These are phyloP conservation scores for Fusarium nelsonii DNA, from an alignment of 2,329 filamentous ascomycete species.

Conservation along the genomic window DNA sequence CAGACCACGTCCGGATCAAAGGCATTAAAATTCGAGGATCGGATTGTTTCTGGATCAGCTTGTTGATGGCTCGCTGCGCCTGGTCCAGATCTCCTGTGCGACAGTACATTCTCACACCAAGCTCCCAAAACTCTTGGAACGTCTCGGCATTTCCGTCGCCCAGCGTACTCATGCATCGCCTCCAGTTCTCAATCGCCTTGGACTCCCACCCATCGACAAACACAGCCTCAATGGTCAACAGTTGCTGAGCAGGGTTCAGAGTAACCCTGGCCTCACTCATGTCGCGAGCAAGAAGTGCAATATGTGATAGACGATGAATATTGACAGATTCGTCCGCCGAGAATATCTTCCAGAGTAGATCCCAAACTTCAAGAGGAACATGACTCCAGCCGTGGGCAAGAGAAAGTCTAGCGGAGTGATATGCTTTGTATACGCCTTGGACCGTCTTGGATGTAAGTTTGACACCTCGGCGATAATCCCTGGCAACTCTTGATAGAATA, in stretches of 20 bases:
- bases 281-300: conserved; percentile 73
- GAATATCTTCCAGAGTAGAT: conserved; percentile 74
- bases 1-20: conserved; percentile 76
- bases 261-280: conserved; percentile 70
- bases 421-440: conserved; percentile 62
- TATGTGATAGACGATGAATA: conserved; percentile 69
- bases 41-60: conserved; percentile 62
- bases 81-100: conserved; percentile 68
- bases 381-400: conserved; percentile 62
- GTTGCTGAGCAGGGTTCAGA: conserved; percentile 68
- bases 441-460: conserved; percentile 54
- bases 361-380: conserved; percentile 72
- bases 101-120: conserved; percentile 75
- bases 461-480: conserved; percentile 47
- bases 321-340: conserved; percentile 64
- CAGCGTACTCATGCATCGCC: conserved; percentile 66
- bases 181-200: conserved; percentile 74
- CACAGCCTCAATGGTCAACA: conserved; percentile 76
- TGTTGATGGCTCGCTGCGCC: conserved; percentile 68
- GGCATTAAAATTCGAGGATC: conserved; percentile 72
- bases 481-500: conserved; percentile 47
- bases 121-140: conserved; percentile 69
- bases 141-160: conserved; percentile 60
- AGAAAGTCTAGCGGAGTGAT: conserved; percentile 59
- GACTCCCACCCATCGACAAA: conserved; percentile 71